A percentile compares a stretch with the other conserved stretches of the same genome.
These are phyloP conservation scores for Fusarium tuaranense DNA, from an alignment of 2,329 filamentous ascomycete species.

Conservation along the genomic window DNA sequence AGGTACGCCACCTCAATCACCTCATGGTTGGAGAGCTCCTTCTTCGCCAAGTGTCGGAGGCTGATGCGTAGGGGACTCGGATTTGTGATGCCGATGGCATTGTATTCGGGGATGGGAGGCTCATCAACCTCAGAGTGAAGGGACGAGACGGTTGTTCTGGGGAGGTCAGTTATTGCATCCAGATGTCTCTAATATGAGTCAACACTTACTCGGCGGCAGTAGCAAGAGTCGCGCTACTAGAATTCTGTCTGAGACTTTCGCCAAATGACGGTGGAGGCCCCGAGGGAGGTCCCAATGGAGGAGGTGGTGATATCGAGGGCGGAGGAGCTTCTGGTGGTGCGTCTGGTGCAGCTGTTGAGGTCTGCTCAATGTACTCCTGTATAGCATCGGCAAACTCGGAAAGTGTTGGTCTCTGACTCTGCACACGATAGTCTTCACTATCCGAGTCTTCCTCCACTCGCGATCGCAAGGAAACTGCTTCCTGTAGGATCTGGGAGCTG, in stretches of 20 bases:
- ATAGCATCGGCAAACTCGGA: conserved; percentile 39
- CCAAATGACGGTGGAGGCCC: background rate
- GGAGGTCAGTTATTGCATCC: background rate
- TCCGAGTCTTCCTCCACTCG: conserved; percentile 30
- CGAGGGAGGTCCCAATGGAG: background rate
- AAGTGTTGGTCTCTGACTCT: conserved; percentile 29
- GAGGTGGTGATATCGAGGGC: conserved; percentile 7
- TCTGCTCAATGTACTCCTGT: conserved; percentile 41
- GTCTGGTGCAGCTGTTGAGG: conserved; percentile 18
- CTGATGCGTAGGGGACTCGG: conserved; percentile 40
- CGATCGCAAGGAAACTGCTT: conserved; percentile 34
- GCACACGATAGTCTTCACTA: conserved; percentile 36
- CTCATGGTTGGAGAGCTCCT: conserved; percentile 42
- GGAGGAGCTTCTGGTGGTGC: conserved; percentile 1
- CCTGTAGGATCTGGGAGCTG: conserved; percentile 44
- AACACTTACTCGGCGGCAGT: conserved; percentile 24
- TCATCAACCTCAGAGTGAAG: conserved; percentile 39
- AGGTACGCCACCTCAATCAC: conserved; percentile 39
- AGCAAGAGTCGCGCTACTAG: conserved; percentile 11
- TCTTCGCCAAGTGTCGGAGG: conserved; percentile 43
- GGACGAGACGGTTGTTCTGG: conserved; percentile 39
- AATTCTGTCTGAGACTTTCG: conserved; percentile 9
- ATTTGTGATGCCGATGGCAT: conserved; percentile 43
- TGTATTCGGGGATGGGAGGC: conserved; percentile 41
- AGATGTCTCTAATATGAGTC: background rate